A percentile compares a stretch with the other conserved stretches of the same genome.
Conservation (phyloP, 202 grass and related monocot genomes). For the Dendrocalamus latiflorus region DNA sequence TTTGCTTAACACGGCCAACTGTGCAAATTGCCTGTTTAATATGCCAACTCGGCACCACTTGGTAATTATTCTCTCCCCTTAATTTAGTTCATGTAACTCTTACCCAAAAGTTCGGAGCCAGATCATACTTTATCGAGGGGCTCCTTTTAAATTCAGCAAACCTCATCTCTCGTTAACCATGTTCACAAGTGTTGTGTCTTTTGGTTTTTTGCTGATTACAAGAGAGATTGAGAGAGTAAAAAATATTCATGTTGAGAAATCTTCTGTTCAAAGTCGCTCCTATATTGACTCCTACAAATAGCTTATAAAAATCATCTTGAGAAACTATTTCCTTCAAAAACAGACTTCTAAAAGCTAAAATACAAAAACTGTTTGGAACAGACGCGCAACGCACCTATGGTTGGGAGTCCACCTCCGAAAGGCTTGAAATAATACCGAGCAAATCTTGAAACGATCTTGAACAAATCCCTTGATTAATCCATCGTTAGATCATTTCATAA, state of each 20-base stretch:
- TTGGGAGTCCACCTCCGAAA: slow-evolving; percentile 29
- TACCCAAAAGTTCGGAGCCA: slow-evolving; percentile 25
- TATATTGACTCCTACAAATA: no score
- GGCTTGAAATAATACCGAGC: neutral
- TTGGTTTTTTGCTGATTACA: no score
- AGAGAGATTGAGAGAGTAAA: no score
- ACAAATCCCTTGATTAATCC: slow-evolving; percentile 30
- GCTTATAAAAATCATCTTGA: no score
- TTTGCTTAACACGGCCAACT: neutral
- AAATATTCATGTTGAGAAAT: no score
- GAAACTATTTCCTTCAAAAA: no score
- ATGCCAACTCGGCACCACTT: neutral
- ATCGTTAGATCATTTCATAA: slow-evolving; percentile 29
- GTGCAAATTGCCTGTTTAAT: neutral
- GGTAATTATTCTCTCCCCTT: neutral
- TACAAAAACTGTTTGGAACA: no score
- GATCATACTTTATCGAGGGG: neutral
- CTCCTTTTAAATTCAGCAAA: neutral
- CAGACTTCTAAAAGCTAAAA: no score
- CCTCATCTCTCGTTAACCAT: neutral
- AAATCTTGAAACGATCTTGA: slow-evolving; percentile 28
- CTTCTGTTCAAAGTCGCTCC: no score
- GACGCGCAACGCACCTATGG: slow-evolving; percentile 8
- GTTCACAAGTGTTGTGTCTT: no score
- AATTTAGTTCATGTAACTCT: neutral